Evolutionary conservation across 129 eudicot species (phyloP), one percentile per base, ranked within the genome.

Genomic region (Saussurea involucrata): DNA sequence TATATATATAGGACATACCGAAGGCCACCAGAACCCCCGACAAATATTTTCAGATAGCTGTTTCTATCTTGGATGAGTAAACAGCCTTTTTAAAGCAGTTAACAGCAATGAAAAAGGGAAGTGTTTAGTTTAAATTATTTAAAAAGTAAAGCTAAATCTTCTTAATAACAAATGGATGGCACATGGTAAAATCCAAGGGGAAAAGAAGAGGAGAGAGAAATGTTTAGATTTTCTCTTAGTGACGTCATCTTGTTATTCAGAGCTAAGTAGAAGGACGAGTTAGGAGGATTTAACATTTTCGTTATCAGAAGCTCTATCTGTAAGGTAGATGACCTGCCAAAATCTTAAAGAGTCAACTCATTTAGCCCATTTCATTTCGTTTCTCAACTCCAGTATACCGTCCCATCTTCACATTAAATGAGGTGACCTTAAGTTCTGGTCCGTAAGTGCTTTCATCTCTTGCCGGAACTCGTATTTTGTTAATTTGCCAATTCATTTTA

Each of bases 381-480:
- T 37, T 17, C 21, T 49, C 21, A 49, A 15, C 60, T 49, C 60
- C 20, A 49, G 17, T 13, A 4, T 17, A 17, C 12, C 69, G 36
- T 29, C 77, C 25, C 65, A 21, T 20, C 65, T 58, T 58, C 13
- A 7, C 25, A 20, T 20, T 13, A 40, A 40, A 40, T 40, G 15
- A 40, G 49, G 27, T 46, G 75, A 70, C 74, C 22, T 7, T 70
- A 15, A 42, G 34, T 37, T 36, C 17, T 71, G 24, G 33, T 40
- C 49, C 55, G 76, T 46, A 27, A 55, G 42, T 53, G 67, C 44
- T 6, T 72, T 53, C 44, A 72, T 46, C 42, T 49, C 44, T 9
- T 53, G 66, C 76, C 18, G 40, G 49, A 32, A 72, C 42, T 72
- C 10, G 40, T 71, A 25, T 29, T 21, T 18, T 72, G 76, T 46